A percentile compares a stretch with the other conserved stretches of the same genome.
phyloP scores from a whole-genome alignment of 805 yeast species.

The Blastobotrys chiropterorum region DNA sequence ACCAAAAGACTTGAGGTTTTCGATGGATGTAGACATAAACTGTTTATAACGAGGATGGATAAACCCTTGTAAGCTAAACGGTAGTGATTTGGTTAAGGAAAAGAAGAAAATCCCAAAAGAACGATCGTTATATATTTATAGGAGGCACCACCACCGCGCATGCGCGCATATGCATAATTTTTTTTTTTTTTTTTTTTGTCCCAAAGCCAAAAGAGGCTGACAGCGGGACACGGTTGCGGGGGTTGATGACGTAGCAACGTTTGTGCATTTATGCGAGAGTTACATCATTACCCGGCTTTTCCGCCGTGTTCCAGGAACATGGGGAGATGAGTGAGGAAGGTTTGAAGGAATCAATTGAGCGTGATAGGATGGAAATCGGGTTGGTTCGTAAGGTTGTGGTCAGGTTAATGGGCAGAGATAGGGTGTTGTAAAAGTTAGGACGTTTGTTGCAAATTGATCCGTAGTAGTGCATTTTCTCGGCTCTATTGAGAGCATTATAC shows the following conservation, averaged over 20 bases:
- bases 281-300: not conserved
- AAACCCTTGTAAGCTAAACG: not conserved
- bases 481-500: too few species aligned
- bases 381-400: too few species aligned
- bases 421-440: too few species aligned
- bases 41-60: conserved; percentile 11
- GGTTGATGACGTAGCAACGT: not conserved
- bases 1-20: conserved; percentile 47
- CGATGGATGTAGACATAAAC: conserved; percentile 70
- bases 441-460: too few species aligned
- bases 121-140: not conserved
- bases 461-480: too few species aligned
- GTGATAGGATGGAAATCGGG: too few species aligned
- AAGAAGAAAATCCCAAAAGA: conserved; percentile 4
- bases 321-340: too few species aligned
- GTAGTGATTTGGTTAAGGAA: conserved; percentile 6
- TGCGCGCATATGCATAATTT: not conserved
- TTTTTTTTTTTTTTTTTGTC: conserved; percentile 12
- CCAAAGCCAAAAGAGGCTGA: not conserved
- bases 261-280: conserved; percentile 2
- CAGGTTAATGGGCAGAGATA: too few species aligned
- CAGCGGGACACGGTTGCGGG: too few species aligned
- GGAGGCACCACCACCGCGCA: not conserved
- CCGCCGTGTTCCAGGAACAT: too few species aligned
- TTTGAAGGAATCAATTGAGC: too few species aligned